A percentile compares a stretch with the other conserved stretches of the same genome.
These are phyloP conservation scores for Trichoderma cornu-damae DNA, from an alignment of 2,329 filamentous ascomycete genomes.

Conservation along the genomic window DNA sequence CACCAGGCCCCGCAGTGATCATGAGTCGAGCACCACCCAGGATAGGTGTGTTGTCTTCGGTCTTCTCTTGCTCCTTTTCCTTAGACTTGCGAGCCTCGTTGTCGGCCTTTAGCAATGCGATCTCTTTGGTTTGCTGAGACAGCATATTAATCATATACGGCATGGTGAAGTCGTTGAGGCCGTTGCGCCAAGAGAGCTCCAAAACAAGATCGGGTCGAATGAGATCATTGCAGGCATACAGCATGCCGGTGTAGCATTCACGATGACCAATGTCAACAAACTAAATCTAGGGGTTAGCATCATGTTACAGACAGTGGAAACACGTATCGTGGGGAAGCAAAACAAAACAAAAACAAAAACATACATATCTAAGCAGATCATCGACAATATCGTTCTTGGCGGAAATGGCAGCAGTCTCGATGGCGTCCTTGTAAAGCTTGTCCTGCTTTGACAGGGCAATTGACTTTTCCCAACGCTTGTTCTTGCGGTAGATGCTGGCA, in stretches of 20 bases:
- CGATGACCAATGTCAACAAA: conserved; percentile 99
- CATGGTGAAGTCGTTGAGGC: conserved; percentile 96
- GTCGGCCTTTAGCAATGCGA: conserved; percentile 82
- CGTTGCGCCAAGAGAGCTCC: conserved; percentile 95
- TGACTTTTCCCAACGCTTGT: conserved; percentile 99
- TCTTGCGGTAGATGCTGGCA: conserved; percentile 97
- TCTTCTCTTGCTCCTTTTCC: conserved; percentile 68
- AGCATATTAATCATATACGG: conserved; percentile 99
- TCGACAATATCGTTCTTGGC: conserved; percentile 88
- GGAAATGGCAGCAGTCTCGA: conserved; percentile 93
- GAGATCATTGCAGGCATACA: conserved; percentile 97
- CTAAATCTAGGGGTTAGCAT: conserved; percentile 47
- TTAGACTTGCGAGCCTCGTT: conserved; percentile 88
- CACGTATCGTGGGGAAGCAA: background rate
- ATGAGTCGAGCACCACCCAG: conserved; percentile 83
- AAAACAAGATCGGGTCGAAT: conserved; percentile 89
- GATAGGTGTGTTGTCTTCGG: conserved; percentile 90
- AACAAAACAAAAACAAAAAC: conserved; percentile 44
- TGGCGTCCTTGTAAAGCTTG: conserved; percentile 98
- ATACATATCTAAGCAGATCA: conserved; percentile 92
- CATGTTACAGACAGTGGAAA: background rate
- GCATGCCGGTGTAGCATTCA: conserved; percentile 99
- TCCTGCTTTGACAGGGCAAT: conserved; percentile 97
- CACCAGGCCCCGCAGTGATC: conserved; percentile 83
- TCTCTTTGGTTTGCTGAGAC: conserved; percentile 80